Evolutionary conservation across 306 rosid species (phyloP).

Genomic region (Cicer judaicum): DNA sequence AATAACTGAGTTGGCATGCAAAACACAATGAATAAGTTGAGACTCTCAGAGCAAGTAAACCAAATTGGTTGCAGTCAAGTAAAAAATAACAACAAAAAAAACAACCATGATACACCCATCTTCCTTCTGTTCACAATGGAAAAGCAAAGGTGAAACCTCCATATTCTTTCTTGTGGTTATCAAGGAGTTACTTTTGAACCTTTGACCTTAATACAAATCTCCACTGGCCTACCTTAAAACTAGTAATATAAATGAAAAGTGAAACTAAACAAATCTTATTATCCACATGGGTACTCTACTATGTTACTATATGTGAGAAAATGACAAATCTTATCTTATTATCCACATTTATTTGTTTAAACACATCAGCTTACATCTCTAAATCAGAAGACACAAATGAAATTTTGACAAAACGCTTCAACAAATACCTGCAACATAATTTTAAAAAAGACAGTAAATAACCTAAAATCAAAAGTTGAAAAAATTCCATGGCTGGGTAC

Average conservation of each 20-base stretch:
- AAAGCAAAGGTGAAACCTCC: background rate
- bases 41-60: background rate
- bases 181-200: background rate
- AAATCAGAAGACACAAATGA: too few species aligned
- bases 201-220: background rate
- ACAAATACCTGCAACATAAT: background rate
- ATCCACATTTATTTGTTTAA: too few species aligned
- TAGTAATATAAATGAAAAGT: background rate
- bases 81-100: background rate
- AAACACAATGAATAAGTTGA: background rate
- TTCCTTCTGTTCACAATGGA: background rate
- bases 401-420: too few species aligned
- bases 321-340: background rate
- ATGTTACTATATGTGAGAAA: background rate
- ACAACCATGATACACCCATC: background rate
- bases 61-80: background rate
- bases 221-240: background rate
- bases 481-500: background rate
- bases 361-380: too few species aligned
- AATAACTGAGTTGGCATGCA: background rate
- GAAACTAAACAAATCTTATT: constrained; percentile 6
- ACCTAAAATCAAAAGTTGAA: background rate
- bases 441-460: background rate
- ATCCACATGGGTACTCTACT: background rate
- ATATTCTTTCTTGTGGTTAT: background rate